phyloP scores from a whole-genome alignment of 148 eudicot genomes.

The Persicaria maculosa region DNA sequence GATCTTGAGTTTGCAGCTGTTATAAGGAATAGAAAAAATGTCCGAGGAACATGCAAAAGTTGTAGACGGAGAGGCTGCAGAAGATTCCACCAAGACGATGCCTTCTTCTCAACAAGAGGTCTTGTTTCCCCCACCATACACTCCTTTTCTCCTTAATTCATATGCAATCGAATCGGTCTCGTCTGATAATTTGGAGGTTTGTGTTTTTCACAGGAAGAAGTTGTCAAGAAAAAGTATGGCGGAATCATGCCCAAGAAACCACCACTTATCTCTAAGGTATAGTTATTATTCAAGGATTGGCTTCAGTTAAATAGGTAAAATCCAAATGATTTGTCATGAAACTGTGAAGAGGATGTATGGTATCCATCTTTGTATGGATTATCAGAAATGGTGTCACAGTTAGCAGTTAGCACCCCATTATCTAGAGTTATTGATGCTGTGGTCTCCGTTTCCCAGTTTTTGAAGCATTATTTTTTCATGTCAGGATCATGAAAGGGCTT shows the following conservation, averaged over 20 bases:
- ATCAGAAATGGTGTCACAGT: background rate
- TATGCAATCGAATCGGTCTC: background rate
- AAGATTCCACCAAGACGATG: constrained; percentile 39
- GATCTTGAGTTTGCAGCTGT: constrained; percentile 20
- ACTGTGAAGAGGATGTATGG: background rate
- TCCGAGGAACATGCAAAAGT: constrained; percentile 47
- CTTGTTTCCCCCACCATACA: constrained; percentile 4
- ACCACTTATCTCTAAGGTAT: constrained; percentile 94
- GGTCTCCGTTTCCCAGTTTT: background rate
- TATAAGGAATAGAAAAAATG: constrained; percentile 23
- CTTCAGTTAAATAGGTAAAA: background rate
- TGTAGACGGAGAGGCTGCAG: constrained; percentile 27
- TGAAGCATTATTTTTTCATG: constrained; percentile 19
- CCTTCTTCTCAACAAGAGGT: constrained; percentile 73
- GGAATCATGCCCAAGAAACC: constrained; percentile 88
- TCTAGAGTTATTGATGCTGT: background rate
- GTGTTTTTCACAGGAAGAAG: constrained; percentile 51
- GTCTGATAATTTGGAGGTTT: constrained; percentile 10
- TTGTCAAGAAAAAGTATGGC: constrained; percentile 79
- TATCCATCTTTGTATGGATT: background rate
- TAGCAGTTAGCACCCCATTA: background rate
- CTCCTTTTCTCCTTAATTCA: background rate
- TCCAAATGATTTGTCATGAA: background rate
- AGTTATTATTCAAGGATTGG: background rate
- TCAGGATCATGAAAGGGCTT: constrained; percentile 97